Percentiles rank a stretch among this genome's conserved stretches.
phyloP scores from a whole-genome alignment of 768 basidiomycete species.

The Leccinellum albellum region DNA sequence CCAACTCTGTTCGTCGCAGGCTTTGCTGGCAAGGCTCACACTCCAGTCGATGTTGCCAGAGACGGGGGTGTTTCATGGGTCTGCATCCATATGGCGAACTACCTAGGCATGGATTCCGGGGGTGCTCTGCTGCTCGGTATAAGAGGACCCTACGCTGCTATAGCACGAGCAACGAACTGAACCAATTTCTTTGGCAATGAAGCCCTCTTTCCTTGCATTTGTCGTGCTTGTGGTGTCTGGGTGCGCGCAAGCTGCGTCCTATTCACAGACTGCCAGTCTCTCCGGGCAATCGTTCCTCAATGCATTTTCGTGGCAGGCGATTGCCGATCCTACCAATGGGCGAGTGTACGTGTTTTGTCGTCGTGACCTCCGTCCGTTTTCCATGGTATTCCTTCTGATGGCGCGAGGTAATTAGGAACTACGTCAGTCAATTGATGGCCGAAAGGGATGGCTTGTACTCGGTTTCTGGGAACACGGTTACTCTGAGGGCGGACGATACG shows the following conservation, averaged over 20 bases:
- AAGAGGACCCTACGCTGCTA: slow-evolving; percentile 3
- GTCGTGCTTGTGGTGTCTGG: slow-evolving; percentile 6
- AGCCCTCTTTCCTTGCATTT: not conserved
- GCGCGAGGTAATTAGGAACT: slow-evolving; percentile 30
- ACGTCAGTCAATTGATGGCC: slow-evolving; percentile 48
- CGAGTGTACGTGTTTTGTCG: slow-evolving; percentile 24
- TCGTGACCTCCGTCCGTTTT: not conserved
- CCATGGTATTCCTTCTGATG: not conserved
- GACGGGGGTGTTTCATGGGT: not conserved
- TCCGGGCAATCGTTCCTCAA: slow-evolving; percentile 50
- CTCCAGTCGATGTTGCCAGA: not conserved
- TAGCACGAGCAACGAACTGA: not conserved
- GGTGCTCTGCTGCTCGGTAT: not conserved
- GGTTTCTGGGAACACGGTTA: slow-evolving; percentile 40
- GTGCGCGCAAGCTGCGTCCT: slow-evolving; percentile 37
- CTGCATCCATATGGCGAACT: not conserved
- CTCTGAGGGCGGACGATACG: slow-evolving; percentile 30
- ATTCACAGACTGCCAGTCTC: slow-evolving; percentile 42
- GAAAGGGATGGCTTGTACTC: slow-evolving; percentile 53
- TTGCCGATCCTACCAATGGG: slow-evolving; percentile 34
- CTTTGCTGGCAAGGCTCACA: slow-evolving; percentile 3
- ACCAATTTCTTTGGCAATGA: not conserved
- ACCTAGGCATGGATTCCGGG: not conserved
- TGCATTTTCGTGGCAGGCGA: slow-evolving; percentile 24
- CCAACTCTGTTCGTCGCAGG: not conserved